Conservation (phyloP, 2,329 filamentous ascomycete species). For the Fusarium sp. region DNA sequence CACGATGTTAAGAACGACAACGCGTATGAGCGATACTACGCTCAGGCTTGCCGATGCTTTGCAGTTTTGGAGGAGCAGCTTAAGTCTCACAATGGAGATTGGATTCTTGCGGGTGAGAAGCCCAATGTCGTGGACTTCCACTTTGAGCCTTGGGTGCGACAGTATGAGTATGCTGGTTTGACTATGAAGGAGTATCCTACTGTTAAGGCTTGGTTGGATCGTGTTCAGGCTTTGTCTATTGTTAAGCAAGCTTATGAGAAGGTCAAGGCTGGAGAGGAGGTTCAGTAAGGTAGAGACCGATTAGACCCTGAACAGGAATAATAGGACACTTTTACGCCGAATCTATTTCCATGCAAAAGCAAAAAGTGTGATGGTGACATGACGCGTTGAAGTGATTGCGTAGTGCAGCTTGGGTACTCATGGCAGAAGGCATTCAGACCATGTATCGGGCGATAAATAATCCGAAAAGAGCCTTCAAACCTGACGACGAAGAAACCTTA, state of each 20-base stretch:
- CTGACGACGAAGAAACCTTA: too few relatives aligned
- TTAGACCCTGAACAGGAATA: background rate
- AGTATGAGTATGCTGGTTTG: constrained; percentile 5
- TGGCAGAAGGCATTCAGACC: background rate
- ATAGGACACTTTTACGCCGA: background rate
- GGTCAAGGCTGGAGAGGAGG: constrained; percentile 22
- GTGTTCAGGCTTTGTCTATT: constrained; percentile 6
- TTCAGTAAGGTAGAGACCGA: background rate
- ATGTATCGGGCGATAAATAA: background rate
- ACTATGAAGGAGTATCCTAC: constrained; percentile 1
- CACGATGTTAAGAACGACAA: constrained; percentile 20
- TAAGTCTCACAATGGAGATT: constrained; percentile 12
- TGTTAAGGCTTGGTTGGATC: constrained; percentile 19
- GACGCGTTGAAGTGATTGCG: background rate
- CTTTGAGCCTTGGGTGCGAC: constrained; percentile 28
- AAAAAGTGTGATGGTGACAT: too few relatives aligned
- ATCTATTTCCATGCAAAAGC: background rate
- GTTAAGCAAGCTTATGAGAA: constrained; percentile 17
- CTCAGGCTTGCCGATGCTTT: constrained; percentile 2
- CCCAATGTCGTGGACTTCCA: constrained; percentile 28
- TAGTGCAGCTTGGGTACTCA: background rate
- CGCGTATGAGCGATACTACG: constrained; percentile 15
- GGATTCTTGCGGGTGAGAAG: constrained; percentile 7
- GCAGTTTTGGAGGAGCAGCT: constrained; percentile 23
- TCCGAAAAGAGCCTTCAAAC: background rate